Evolutionary conservation across 805 yeast species (phyloP).

Genomic region (Saturnispora bothae): DNA sequence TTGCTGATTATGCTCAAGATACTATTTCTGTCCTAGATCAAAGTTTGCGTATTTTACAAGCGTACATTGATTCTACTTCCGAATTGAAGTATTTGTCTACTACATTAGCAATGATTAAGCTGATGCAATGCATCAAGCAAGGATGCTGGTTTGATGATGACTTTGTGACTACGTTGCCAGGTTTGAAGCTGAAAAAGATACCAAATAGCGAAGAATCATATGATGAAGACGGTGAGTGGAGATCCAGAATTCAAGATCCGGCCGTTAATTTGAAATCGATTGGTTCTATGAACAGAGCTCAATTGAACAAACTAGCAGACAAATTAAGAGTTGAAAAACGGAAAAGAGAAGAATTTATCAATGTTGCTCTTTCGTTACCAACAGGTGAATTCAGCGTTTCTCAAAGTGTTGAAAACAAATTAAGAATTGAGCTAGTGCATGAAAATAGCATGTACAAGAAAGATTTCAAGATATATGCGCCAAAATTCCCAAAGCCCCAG

Average conservation of each 20-base stretch:
- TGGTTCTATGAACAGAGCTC: slow-evolving; percentile 29
- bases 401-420: slow-evolving; percentile 27
- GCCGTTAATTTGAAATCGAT: slow-evolving; percentile 28
- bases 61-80: slow-evolving; percentile 80
- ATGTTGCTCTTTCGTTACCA: slow-evolving; percentile 51
- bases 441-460: slow-evolving; percentile 37
- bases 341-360: slow-evolving; percentile 38
- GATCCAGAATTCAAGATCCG: slow-evolving; percentile 16
- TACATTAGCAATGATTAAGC: slow-evolving; percentile 47
- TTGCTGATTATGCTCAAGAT: slow-evolving; percentile 92
- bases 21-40: slow-evolving; percentile 90
- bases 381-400: slow-evolving; percentile 36
- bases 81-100: slow-evolving; percentile 66
- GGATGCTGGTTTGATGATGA: slow-evolving; percentile 79
- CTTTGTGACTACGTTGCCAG: slow-evolving; percentile 50
- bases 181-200: slow-evolving; percentile 21
- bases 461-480: slow-evolving; percentile 63
- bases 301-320: slow-evolving; percentile 27
- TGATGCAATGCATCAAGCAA: slow-evolving; percentile 85
- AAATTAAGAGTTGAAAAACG: slow-evolving; percentile 33
- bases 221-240: slow-evolving; percentile 29
- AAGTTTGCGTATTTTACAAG: slow-evolving; percentile 86
- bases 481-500: slow-evolving; percentile 81
- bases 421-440: slow-evolving; percentile 43
- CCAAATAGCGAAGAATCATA: slow-evolving; percentile 13